These are phyloP conservation scores for Beauveria sp. DNA, from an alignment of 2,329 filamentous ascomycete species.

Conservation along the genomic window DNA sequence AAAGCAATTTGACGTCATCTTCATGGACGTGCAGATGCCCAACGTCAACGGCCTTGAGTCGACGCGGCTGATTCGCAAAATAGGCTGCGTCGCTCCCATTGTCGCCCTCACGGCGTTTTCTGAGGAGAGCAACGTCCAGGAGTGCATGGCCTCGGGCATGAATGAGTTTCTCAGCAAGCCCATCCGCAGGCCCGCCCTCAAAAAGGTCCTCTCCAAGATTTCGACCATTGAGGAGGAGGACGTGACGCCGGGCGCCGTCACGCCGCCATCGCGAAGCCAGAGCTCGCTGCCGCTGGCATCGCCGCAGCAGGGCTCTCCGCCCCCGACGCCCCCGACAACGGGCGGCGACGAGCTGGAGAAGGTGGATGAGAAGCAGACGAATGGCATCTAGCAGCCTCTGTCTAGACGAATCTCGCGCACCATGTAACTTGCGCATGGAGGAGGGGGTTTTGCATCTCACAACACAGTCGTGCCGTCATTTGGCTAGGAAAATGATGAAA, in stretches of 20 bases:
- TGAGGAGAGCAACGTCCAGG: conserved; percentile 81
- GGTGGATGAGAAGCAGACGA: background rate
- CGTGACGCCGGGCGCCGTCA: background rate
- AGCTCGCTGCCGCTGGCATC: background rate
- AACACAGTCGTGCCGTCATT: background rate
- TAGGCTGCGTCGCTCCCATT: conserved; percentile 82
- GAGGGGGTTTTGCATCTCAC: background rate
- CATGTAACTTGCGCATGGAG: background rate
- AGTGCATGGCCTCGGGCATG: conserved; percentile 86
- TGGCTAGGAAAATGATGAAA: background rate
- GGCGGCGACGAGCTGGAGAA: background rate
- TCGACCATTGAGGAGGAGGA: conserved; percentile 69
- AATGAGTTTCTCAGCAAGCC: conserved; percentile 78
- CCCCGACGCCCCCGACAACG: conserved; percentile 1
- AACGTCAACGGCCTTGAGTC: conserved; percentile 85
- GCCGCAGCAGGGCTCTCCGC: background rate
- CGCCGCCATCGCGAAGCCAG: background rate
- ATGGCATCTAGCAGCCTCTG: background rate
- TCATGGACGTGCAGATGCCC: conserved; percentile 96
- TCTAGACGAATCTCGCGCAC: background rate
- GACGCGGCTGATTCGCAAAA: conserved; percentile 74
- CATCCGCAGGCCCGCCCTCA: conserved; percentile 73
- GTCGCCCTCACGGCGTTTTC: conserved; percentile 86
- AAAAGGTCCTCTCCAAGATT: conserved; percentile 79
- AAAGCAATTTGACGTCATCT: conserved; percentile 75